Base-by-base conservation (phyloP, 2,329 filamentous ascomycete genomes). In the Penicillium sp. region DNA sequence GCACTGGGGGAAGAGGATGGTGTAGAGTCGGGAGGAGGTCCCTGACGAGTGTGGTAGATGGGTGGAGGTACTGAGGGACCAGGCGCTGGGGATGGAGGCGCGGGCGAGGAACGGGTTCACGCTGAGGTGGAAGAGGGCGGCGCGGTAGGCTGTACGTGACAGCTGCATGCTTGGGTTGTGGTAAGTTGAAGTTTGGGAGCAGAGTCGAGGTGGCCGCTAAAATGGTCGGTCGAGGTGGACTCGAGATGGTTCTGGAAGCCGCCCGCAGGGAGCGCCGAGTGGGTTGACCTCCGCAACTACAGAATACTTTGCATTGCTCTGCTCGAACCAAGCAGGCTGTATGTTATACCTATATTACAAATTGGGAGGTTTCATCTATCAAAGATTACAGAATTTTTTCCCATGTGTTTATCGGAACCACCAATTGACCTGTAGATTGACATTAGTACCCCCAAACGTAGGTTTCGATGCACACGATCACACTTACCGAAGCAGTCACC, bases 361-460 rank as follows among this genome's bases (percentile, higher is more conserved):
- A 27, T 27, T 27, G 24, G 24, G 24, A 5, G 4, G 24, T 27
- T 27, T 27, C 24, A 27, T 27, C 24, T 27, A 27, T 27, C 24
- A 5, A 31, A 31, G 2, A 31, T 31, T 10, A 9, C 31, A 31
- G 9, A 9, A 2, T 39, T 39, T 39, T 39, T 6, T 1, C n/a
- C 37, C 5, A 31, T 51, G 6, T 19, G 11, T 22, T 27, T 56
- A 91, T 61, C 89, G 83, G 62, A 91, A 92, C 89, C 89, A 93
- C 89, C 90, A 93, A 69, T 95, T 94, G 56, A 85, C 86, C 81
- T 65, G 18, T 19, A 10, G 6, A 6, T 39, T 16, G 35, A 13
- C 41, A 41, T 33, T 47, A 53, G 13, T 7, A 19, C 39, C 49
- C 82, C 27, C 70, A 54, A 65, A 46, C 60, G 4, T 66, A 46